phyloP scores from a whole-genome alignment of 495 filamentous ascomycete genomes.

The Zalerion maritima region DNA sequence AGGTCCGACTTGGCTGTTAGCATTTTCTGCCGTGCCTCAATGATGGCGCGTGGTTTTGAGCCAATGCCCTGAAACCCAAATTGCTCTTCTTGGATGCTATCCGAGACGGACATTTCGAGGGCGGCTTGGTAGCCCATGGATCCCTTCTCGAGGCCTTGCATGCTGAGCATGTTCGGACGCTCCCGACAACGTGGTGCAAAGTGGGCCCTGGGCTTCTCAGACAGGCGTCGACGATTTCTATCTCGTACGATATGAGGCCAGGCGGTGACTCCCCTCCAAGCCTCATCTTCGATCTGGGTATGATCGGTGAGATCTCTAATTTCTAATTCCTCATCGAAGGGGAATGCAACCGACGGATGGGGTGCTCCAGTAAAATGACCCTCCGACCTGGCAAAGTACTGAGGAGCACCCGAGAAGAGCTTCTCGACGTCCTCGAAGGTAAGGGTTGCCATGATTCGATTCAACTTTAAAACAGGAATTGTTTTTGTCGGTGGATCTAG shows the following conservation, averaged over 20 bases:
- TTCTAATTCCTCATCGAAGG: constrained; percentile 48
- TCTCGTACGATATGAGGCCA: constrained; percentile 34
- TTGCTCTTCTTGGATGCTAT: constrained; percentile 40
- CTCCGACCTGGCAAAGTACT: constrained; percentile 48
- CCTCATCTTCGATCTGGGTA: constrained; percentile 37
- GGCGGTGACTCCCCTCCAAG: constrained; percentile 37
- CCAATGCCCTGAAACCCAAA: constrained; percentile 31
- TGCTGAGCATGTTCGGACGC: constrained; percentile 62
- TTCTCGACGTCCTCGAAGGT: constrained; percentile 48
- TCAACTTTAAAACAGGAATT: constrained; percentile 31
- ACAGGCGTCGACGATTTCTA: constrained; percentile 18
- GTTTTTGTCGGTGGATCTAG: constrained; percentile 21
- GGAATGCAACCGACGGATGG: constrained; percentile 53
- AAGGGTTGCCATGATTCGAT: constrained; percentile 41
- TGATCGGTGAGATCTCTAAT: constrained; percentile 52
- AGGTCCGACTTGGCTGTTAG: constrained; percentile 33
- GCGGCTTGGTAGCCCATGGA: constrained; percentile 63
- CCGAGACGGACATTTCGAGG: constrained; percentile 51
- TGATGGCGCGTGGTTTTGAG: constrained; percentile 23
- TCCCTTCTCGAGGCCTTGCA: constrained; percentile 56
- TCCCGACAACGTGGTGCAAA: constrained; percentile 43
- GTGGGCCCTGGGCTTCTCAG: constrained; percentile 29
- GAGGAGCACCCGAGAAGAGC: constrained; percentile 64
- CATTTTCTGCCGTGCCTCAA: constrained; percentile 35
- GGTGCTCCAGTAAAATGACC: constrained; percentile 37